Percentiles rank a stretch among this genome's conserved stretches.
Conservation (phyloP, 192 early-diverging fungal species). For the Ramicandelaber brevisporus region DNA sequence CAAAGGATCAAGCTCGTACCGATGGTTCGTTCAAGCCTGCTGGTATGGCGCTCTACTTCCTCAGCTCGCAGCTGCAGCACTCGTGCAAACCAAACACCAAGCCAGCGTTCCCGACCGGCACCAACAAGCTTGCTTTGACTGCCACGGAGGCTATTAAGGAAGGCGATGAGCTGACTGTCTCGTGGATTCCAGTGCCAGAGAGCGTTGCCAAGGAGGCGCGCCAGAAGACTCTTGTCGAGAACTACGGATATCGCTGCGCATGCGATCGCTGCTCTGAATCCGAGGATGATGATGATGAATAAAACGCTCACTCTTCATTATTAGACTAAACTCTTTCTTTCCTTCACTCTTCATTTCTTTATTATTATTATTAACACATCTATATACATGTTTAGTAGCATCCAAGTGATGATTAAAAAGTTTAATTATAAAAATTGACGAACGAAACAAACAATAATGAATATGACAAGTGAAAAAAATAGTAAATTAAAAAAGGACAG, state of each 20-base stretch:
- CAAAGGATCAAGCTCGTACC: slow-evolving; percentile 15
- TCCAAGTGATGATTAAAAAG: too few relatives aligned
- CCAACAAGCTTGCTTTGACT: slow-evolving; percentile 24
- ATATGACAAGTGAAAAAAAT: too few relatives aligned
- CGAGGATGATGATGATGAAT: slow-evolving; percentile 3
- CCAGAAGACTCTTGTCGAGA: slow-evolving; percentile 27
- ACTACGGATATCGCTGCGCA: slow-evolving; percentile 27
- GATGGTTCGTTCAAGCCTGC: slow-evolving; percentile 16
- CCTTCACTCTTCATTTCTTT: too few relatives aligned
- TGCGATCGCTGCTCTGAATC: slow-evolving; percentile 25
- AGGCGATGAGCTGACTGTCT: slow-evolving; percentile 40
- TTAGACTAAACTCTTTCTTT: too few relatives aligned
- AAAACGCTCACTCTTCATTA: too few relatives aligned
- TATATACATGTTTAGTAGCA: too few relatives aligned
- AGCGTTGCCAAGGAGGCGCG: slow-evolving; percentile 17
- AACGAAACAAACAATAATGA: too few relatives aligned
- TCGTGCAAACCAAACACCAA: slow-evolving; percentile 39
- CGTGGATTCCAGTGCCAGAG: slow-evolving; percentile 22
- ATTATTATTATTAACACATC: too few relatives aligned
- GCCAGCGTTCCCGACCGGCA: slow-evolving; percentile 22
- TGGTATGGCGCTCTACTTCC: slow-evolving; percentile 49
- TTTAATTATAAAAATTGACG: too few relatives aligned
- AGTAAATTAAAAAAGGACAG: too few relatives aligned
- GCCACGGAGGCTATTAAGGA: slow-evolving; percentile 27
- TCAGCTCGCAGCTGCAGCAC: slow-evolving; percentile 42